Conservation (phyloP, 2,329 filamentous ascomycete species). For the Plectosphaerella sp. region DNA sequence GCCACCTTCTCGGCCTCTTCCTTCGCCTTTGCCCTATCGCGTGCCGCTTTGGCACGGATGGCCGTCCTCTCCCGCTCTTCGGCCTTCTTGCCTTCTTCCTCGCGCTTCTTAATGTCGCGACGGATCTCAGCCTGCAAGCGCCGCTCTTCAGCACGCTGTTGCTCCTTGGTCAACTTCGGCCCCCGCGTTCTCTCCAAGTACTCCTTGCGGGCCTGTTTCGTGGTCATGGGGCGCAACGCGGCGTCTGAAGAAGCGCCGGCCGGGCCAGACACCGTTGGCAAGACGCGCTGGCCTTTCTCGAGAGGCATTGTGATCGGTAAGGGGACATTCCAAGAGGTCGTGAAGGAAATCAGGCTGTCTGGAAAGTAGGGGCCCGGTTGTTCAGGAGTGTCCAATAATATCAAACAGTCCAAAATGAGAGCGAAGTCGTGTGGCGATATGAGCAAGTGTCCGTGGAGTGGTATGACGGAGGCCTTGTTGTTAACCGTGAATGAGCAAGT, state of each 20-base stretch:
- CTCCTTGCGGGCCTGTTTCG: slow-evolving; percentile 34
- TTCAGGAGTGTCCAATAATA: too few species aligned
- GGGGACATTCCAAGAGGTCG: background rate
- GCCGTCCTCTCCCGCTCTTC: slow-evolving; percentile 44
- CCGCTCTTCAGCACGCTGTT: slow-evolving; percentile 33
- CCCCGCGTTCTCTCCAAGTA: slow-evolving; percentile 29
- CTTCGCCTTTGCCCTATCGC: slow-evolving; percentile 53
- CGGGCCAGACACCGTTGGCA: slow-evolving; percentile 37
- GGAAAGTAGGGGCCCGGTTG: too few species aligned
- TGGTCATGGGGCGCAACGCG: slow-evolving; percentile 29
- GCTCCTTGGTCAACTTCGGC: slow-evolving; percentile 36
- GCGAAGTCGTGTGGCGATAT: too few species aligned
- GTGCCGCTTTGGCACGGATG: slow-evolving; percentile 40
- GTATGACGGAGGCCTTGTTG: background rate
- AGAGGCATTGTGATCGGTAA: slow-evolving; percentile 23
- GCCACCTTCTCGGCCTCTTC: slow-evolving; percentile 43
- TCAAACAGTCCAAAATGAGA: too few species aligned
- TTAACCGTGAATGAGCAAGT: slow-evolving; percentile 5
- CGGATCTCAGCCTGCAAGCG: slow-evolving; percentile 14
- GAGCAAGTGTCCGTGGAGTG: too few species aligned
- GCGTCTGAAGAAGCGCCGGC: slow-evolving; percentile 32
- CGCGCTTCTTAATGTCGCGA: slow-evolving; percentile 20
- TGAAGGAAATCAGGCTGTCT: background rate
- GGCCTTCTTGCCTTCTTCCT: slow-evolving; percentile 49
- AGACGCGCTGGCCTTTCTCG: slow-evolving; percentile 31